These are phyloP conservation scores for Aspergillus oerlinghausenensis DNA, from an alignment of 2,329 filamentous ascomycete genomes.

Conservation along the genomic window DNA sequence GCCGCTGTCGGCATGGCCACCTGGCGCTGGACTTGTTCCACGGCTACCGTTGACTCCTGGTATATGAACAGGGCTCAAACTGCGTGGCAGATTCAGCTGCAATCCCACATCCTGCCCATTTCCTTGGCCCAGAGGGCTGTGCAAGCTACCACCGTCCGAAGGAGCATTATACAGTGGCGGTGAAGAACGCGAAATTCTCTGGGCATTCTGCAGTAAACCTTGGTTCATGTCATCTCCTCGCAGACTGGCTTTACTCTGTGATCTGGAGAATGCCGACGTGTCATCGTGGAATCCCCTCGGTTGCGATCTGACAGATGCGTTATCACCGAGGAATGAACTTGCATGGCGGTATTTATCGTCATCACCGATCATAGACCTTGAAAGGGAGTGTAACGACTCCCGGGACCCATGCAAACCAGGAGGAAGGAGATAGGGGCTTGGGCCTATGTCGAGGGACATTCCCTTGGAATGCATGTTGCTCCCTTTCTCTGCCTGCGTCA, in stretches of 20 bases:
- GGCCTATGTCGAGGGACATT: conserved; percentile 62
- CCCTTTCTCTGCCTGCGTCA: conserved; percentile 50
- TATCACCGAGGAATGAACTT: conserved; percentile 49
- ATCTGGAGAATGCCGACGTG: conserved; percentile 51
- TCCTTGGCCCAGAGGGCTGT: conserved; percentile 7
- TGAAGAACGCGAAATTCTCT: conserved; percentile 53
- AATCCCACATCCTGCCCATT: conserved; percentile 18
- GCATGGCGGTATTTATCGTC: conserved; percentile 80
- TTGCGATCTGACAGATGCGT: conserved; percentile 35
- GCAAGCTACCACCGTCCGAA: conserved; percentile 10
- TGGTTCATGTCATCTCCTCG: conserved; percentile 47
- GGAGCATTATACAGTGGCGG: conserved; percentile 32
- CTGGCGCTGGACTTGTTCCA: conserved; percentile 4
- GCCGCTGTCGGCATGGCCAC: not conserved
- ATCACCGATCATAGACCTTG: conserved; percentile 65
- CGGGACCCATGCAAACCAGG: conserved; percentile 71
- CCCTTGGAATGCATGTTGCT: conserved; percentile 43
- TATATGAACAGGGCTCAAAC: conserved; percentile 17
- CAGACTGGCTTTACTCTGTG: conserved; percentile 39
- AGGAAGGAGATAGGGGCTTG: conserved; percentile 83
- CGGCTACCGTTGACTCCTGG: conserved; percentile 9
- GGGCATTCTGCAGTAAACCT: conserved; percentile 53
- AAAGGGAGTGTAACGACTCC: conserved; percentile 82
- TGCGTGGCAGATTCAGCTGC: conserved; percentile 17
- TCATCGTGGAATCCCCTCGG: conserved; percentile 39